Evolutionary conservation across 768 basidiomycete genomes (phyloP).

Genomic region (Mycena olivaceomarginata): DNA sequence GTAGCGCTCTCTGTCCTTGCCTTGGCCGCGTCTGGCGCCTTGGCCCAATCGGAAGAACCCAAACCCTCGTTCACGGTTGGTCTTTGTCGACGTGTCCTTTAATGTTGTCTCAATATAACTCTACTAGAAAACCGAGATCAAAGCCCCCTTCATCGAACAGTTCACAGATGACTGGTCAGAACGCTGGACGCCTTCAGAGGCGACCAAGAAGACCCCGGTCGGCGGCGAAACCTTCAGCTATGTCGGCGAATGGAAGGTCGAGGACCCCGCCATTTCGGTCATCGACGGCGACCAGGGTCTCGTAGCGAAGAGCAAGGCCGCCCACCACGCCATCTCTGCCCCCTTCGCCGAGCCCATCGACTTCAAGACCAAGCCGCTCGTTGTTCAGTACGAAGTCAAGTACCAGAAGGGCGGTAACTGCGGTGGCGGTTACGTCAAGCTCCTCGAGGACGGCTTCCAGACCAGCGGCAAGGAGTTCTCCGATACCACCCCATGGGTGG

Average conservation of each 20-base stretch:
- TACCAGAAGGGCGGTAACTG: constrained; percentile 99
- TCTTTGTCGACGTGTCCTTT: constrained; percentile 43
- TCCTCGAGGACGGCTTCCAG: constrained; percentile 96
- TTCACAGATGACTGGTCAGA: constrained; percentile 94
- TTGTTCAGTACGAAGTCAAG: constrained; percentile 99
- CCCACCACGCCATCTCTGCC: constrained; percentile 98
- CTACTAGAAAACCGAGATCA: constrained; percentile 82
- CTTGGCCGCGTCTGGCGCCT: constrained; percentile 77
- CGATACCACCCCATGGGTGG: constrained; percentile 94
- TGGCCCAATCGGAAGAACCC: constrained; percentile 76
- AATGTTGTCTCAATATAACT: constrained; percentile 37
- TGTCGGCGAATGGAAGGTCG: constrained; percentile 98
- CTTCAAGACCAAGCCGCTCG: constrained; percentile 90
- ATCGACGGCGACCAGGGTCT: constrained; percentile 93
- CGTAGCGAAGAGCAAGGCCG: constrained; percentile 97
- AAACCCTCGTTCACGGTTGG: constrained; percentile 84
- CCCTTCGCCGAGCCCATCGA: constrained; percentile 87
- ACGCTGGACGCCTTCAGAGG: constrained; percentile 97
- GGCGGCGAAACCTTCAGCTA: constrained; percentile 98
- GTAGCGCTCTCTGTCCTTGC: constrained; percentile 89
- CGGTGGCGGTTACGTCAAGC: constrained; percentile 98
- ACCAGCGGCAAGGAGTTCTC: constrained; percentile 94
- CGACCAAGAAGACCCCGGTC: constrained; percentile 98
- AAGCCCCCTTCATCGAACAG: constrained; percentile 96
- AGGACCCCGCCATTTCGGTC: constrained; percentile 86